Percentiles rank a stretch among this genome's conserved stretches.
These are phyloP conservation scores for Gamsiella multidivaricata DNA, from an alignment of 192 early-diverging fungal species.

Conservation along the genomic window DNA sequence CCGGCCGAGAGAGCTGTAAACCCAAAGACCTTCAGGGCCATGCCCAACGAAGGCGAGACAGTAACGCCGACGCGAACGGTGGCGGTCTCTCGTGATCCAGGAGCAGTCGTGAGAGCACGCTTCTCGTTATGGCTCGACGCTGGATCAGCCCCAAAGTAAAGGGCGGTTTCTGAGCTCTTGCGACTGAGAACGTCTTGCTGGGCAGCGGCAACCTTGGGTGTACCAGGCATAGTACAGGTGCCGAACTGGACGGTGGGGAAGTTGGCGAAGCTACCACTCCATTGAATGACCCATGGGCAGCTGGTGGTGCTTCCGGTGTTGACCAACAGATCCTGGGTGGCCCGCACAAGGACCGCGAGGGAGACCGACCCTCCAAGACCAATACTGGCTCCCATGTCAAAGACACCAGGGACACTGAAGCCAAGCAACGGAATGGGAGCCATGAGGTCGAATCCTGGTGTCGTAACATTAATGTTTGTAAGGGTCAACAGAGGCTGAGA, in stretches of 20 bases:
- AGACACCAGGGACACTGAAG: conserved; percentile 40
- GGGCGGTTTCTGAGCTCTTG: neutral
- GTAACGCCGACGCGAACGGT: conserved; percentile 24
- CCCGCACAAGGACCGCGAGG: conserved; percentile 29
- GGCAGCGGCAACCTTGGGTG: conserved; percentile 15
- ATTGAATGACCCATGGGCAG: conserved; percentile 47
- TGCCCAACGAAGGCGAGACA: conserved; percentile 12
- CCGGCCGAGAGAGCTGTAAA: conserved; percentile 16
- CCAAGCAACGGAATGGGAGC: conserved; percentile 27
- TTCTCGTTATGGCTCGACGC: neutral
- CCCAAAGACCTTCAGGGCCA: conserved; percentile 32
- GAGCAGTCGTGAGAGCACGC: neutral
- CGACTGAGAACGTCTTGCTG: neutral
- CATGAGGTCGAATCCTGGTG: conserved; percentile 21
- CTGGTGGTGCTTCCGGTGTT: conserved; percentile 30
- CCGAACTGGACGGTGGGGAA: conserved; percentile 39
- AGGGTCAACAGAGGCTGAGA: conserved; percentile 25
- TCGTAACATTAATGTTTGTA: conserved; percentile 26
- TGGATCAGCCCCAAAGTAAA: conserved; percentile 28
- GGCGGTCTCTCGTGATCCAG: conserved; percentile 24
- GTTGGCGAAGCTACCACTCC: conserved; percentile 25
- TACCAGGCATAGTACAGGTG: conserved; percentile 33
- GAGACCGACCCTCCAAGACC: conserved; percentile 12
- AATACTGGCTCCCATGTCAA: conserved; percentile 36
- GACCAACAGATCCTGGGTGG: conserved; percentile 40